phyloP scores from a whole-genome alignment of 2,329 filamentous ascomycete genomes.

The Drechmeria coniospora region DNA sequence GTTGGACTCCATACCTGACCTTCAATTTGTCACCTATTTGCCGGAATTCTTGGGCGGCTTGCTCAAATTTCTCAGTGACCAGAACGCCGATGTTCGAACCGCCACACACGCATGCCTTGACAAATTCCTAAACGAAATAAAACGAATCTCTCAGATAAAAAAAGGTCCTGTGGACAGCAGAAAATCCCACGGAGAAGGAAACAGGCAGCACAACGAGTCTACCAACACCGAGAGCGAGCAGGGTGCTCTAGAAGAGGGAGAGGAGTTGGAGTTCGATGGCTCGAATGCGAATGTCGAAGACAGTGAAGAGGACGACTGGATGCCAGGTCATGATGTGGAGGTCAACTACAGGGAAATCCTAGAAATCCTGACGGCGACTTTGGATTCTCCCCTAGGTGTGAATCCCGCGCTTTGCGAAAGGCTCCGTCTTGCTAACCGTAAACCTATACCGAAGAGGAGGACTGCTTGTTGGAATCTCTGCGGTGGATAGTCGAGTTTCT shows the following conservation, averaged over 20 bases:
- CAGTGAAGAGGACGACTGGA: constrained; percentile 79
- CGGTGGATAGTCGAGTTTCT: constrained; percentile 95
- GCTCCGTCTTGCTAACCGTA: neutral
- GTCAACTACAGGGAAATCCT: constrained; percentile 87
- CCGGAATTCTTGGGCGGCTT: constrained; percentile 84
- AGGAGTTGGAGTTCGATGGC: constrained; percentile 42
- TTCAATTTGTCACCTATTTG: constrained; percentile 84
- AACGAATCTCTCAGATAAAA: constrained; percentile 82
- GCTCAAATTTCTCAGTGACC: constrained; percentile 81
- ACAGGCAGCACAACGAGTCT: constrained; percentile 53
- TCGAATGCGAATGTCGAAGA: constrained; percentile 41
- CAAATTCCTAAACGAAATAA: constrained; percentile 84
- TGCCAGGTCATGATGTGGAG: constrained; percentile 91
- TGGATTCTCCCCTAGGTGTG: constrained; percentile 66
- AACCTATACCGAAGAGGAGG: constrained; percentile 50
- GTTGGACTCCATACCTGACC: constrained; percentile 87
- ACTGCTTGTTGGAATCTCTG: constrained; percentile 78
- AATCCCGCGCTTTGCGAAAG: constrained; percentile 1
- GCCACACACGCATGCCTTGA: constrained; percentile 81
- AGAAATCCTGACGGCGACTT: constrained; percentile 77
- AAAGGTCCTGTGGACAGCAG: constrained; percentile 81
- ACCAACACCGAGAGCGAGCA: constrained; percentile 49
- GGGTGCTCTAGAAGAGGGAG: constrained; percentile 42
- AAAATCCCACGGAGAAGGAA: constrained; percentile 51
- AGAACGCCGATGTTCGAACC: constrained; percentile 86